A percentile compares a stretch with the other conserved stretches of the same genome.
Conservation (phyloP, 768 basidiomycete species). For the Phaeotremella skinneri region DNA sequence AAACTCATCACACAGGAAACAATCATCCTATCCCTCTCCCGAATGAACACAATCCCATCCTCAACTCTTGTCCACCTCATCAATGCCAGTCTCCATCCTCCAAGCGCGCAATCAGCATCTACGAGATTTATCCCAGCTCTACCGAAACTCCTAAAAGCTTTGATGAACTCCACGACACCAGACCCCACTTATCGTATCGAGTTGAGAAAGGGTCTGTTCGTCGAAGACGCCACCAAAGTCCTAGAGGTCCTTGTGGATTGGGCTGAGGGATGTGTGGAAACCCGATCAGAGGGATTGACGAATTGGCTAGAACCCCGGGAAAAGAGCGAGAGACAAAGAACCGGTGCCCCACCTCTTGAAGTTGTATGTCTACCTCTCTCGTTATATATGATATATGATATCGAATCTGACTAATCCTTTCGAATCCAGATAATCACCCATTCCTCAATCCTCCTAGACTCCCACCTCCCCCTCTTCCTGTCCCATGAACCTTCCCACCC, state of each 20-base stretch:
- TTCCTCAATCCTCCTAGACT: conserved; percentile 40
- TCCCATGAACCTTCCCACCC: conserved; percentile 35
- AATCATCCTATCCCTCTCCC: conserved; percentile 23
- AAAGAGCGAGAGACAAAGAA: conserved; percentile 1
- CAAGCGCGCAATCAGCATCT: not conserved
- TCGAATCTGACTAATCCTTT: not conserved
- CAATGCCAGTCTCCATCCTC: conserved; percentile 14
- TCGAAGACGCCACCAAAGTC: conserved; percentile 39
- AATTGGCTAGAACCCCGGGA: conserved; percentile 20
- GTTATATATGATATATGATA: not conserved
- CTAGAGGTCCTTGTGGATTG: conserved; percentile 30
- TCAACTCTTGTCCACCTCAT: conserved; percentile 26
- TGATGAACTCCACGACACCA: conserved; percentile 28
- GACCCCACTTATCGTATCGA: conserved; percentile 39
- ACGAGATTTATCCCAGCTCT: no score
- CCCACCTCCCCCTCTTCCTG: conserved; percentile 44
- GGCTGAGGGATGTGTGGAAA: conserved; percentile 32
- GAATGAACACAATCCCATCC: conserved; percentile 25
- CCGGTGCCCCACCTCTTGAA: conserved; percentile 10
- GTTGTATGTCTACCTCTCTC: conserved; percentile 10
- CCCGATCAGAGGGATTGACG: conserved; percentile 9
- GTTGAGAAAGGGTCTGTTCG: conserved; percentile 26
- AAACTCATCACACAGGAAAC: conserved; percentile 22
- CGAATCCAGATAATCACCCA: conserved; percentile 32
- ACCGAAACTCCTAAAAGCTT: conserved; percentile 4